A percentile compares a stretch with the other conserved stretches of the same genome.
Evolutionary conservation across 192 early-diverging fungal species (phyloP).

Genomic region (Dispira parvispora): DNA sequence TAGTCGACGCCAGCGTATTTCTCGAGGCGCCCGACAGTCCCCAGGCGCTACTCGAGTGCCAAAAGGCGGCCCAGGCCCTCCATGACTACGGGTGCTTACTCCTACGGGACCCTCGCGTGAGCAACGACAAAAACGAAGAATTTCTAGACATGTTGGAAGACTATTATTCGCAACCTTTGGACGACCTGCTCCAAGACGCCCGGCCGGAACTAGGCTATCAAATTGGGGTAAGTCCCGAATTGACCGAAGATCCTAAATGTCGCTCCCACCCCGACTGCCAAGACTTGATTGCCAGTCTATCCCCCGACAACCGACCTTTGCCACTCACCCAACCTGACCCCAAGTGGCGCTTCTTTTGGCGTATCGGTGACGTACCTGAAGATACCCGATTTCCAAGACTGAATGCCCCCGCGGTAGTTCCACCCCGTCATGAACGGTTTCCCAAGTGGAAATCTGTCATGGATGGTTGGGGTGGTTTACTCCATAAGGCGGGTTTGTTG

Average conservation of each 20-base stretch:
- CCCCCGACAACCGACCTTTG: slow-evolving; percentile 35
- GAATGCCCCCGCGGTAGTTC: slow-evolving; percentile 45
- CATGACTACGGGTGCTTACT: slow-evolving; percentile 42
- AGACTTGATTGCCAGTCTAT: slow-evolving; percentile 34
- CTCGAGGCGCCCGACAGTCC: background rate
- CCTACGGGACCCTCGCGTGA: slow-evolving; percentile 49
- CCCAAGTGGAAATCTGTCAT: slow-evolving; percentile 31
- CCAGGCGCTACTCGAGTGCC: slow-evolving; percentile 4
- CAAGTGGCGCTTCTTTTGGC: slow-evolving; percentile 62
- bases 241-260: slow-evolving; percentile 48
- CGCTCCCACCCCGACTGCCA: slow-evolving; percentile 37
- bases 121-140: slow-evolving; percentile 23
- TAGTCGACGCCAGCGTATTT: background rate
- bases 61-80: slow-evolving; percentile 39
- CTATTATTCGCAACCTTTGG: slow-evolving; percentile 44
- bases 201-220: slow-evolving; percentile 40
- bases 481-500: slow-evolving; percentile 33
- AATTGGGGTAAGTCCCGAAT: slow-evolving; percentile 44
- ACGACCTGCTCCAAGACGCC: slow-evolving; percentile 42
- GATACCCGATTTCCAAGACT: slow-evolving; percentile 38
- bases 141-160: slow-evolving; percentile 51
- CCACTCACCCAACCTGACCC: slow-evolving; percentile 36
- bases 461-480: slow-evolving; percentile 43
- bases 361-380: slow-evolving; percentile 35
- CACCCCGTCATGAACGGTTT: slow-evolving; percentile 20